These are phyloP conservation scores for Chlorella variabilis DNA, from an alignment of 163 green algal species.

Conservation along the genomic window DNA sequence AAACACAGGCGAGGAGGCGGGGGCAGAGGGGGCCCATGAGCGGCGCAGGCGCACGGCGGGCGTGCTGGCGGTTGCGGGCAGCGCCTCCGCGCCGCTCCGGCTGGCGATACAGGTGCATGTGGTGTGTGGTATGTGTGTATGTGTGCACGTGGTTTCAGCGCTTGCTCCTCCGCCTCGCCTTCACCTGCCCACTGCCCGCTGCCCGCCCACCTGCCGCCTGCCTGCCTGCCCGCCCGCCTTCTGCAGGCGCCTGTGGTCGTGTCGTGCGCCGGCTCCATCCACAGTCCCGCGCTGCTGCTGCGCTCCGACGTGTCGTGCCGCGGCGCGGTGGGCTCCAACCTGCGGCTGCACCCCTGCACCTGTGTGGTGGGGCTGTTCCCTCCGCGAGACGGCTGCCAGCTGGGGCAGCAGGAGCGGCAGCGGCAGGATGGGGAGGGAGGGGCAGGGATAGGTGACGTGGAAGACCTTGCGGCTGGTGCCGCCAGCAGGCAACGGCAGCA, in stretches of 20 bases:
- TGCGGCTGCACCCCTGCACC: slow-evolving; percentile 68
- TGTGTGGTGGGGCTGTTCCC: slow-evolving; percentile 54
- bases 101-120: slow-evolving; percentile 17
- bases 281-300: slow-evolving; percentile 78
- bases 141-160: no score
- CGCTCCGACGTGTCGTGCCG: slow-evolving; percentile 54
- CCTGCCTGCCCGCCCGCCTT: background rate
- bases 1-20: background rate
- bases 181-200: background rate
- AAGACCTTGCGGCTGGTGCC: background rate
- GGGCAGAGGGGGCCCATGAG: background rate
- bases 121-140: no score
- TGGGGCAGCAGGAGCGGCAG: background rate
- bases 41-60: slow-evolving; percentile 18
- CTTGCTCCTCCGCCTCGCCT: background rate
- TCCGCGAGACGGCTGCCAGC: background rate
- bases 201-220: no score
- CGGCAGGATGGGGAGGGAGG: background rate
- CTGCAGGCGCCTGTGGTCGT: slow-evolving; percentile 61
- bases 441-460: background rate
- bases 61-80: slow-evolving; percentile 29
- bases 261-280: slow-evolving; percentile 54
- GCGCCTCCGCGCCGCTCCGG: background rate
- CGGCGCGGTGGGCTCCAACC: slow-evolving; percentile 71
- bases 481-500: background rate